A percentile compares a stretch with the other conserved stretches of the same genome.
Conservation (phyloP, 2,329 filamentous ascomycete species). For the Macrophomina pseudophaseolina region DNA sequence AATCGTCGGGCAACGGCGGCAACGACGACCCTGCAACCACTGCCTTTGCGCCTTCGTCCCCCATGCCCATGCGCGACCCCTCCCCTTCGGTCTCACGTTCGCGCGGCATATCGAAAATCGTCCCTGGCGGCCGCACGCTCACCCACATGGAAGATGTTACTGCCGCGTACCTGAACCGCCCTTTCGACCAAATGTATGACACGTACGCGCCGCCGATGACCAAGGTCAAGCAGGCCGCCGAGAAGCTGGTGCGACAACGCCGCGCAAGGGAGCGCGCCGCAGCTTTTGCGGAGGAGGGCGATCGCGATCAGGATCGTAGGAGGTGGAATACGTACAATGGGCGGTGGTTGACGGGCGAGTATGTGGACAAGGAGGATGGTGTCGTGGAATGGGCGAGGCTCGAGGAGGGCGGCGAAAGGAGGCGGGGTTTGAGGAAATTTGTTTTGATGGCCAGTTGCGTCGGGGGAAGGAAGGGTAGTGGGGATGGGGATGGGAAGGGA, state of each 20-base stretch:
- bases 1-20: neutral
- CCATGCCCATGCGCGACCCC: too few species aligned
- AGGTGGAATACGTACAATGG: slow-evolving; percentile 48
- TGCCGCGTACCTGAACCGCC: slow-evolving; percentile 46
- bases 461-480: neutral
- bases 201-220: slow-evolving; percentile 52
- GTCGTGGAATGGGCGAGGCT: slow-evolving; percentile 1
- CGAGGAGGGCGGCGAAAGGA: neutral
- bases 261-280: slow-evolving; percentile 49
- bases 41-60: neutral
- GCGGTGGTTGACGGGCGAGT: slow-evolving; percentile 42
- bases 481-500: neutral
- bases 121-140: slow-evolving; percentile 51
- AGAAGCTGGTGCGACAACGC: slow-evolving; percentile 54
- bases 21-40: neutral
- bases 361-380: slow-evolving; percentile 34
- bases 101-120: slow-evolving; percentile 17
- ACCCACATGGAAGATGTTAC: slow-evolving; percentile 53
- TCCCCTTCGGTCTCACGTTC: too few species aligned
- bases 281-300: neutral
- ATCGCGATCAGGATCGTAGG: slow-evolving; percentile 33
- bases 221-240: slow-evolving; percentile 53
- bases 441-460: neutral
- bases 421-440: neutral
- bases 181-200: slow-evolving; percentile 44